These are phyloP conservation scores for Trichoderma koningiopsis DNA, from an alignment of 2,329 filamentous ascomycete species.

Conservation along the genomic window DNA sequence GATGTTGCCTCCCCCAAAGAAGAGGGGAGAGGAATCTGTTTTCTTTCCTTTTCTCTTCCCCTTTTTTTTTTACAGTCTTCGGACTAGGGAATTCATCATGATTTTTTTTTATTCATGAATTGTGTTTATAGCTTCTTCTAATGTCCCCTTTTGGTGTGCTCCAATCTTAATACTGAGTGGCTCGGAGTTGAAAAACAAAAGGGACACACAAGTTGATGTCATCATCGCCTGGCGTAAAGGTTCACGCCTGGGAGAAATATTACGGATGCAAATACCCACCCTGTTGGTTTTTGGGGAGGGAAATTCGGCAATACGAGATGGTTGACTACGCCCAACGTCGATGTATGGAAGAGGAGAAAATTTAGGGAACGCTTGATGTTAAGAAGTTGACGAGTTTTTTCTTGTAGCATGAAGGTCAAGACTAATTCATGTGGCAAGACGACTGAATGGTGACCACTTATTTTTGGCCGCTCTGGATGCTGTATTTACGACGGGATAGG, in stretches of 20 bases:
- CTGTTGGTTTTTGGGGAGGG: not conserved
- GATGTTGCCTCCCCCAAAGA: slow-evolving; percentile 36
- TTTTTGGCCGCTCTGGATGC: slow-evolving; percentile 6
- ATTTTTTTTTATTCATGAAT: slow-evolving; percentile 34
- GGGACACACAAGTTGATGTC: slow-evolving; percentile 12
- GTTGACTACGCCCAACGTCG: not conserved
- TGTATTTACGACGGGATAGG: slow-evolving; percentile 15
- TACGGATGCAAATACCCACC: slow-evolving; percentile 2
- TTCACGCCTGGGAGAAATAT: not conserved
- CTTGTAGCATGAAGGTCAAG: not conserved
- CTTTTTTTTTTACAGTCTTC: slow-evolving; percentile 27
- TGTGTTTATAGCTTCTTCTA: slow-evolving; percentile 36
- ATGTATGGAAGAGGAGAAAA: not conserved
- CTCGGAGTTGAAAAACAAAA: slow-evolving; percentile 14
- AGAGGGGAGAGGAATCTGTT: slow-evolving; percentile 35
- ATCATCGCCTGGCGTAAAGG: slow-evolving; percentile 13
- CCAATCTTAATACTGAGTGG: slow-evolving; percentile 35
- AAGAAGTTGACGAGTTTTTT: slow-evolving; percentile 5
- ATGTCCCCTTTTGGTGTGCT: slow-evolving; percentile 33
- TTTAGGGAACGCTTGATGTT: slow-evolving; percentile 3
- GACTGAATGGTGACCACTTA: slow-evolving; percentile 1
- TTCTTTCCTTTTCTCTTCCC: slow-evolving; percentile 6
- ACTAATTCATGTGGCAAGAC: not conserved
- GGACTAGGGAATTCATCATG: slow-evolving; percentile 32
- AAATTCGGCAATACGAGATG: slow-evolving; percentile 8